Conservation (phyloP, 768 basidiomycete genomes). For the Calocybe cyanea region DNA sequence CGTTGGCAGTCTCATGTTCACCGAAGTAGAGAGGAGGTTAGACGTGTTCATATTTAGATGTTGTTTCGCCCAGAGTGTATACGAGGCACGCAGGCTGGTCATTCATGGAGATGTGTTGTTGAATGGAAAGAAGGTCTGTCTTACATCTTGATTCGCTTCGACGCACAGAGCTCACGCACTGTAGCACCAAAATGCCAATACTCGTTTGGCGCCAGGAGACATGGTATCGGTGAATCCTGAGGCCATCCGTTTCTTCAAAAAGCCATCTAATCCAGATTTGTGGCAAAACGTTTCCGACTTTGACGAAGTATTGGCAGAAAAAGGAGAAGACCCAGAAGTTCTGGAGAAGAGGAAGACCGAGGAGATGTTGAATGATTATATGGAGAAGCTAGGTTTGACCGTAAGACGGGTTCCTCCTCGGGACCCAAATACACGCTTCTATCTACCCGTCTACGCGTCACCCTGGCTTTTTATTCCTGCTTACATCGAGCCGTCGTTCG, state of each 20-base stretch:
- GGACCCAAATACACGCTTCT: conserved; percentile 57
- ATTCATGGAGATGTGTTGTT: conserved; percentile 83
- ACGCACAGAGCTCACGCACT: not conserved
- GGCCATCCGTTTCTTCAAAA: conserved; percentile 69
- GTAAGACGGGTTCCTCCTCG: not conserved
- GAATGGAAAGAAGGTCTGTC: conserved; percentile 83
- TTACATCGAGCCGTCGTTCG: conserved; percentile 80
- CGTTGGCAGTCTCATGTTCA: conserved; percentile 92
- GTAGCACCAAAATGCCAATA: conserved; percentile 82
- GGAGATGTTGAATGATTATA: not conserved
- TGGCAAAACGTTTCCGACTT: conserved; percentile 30
- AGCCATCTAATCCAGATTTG: conserved; percentile 26
- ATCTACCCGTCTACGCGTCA: conserved; percentile 81
- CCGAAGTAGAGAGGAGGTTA: conserved; percentile 90
- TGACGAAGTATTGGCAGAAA: conserved; percentile 11
- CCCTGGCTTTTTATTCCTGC: conserved; percentile 94
- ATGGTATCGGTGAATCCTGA: conserved; percentile 86
- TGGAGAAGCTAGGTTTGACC: not conserved
- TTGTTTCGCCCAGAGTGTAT: conserved; percentile 86
- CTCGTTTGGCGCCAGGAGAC: conserved; percentile 88
- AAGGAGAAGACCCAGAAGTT: not conserved
- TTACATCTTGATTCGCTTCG: not conserved
- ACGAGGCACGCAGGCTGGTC: conserved; percentile 83
- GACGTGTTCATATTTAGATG: conserved; percentile 89
- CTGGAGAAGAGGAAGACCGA: not conserved